Conservation (phyloP, 345 rosid genomes). For the Lepidium sativum region DNA sequence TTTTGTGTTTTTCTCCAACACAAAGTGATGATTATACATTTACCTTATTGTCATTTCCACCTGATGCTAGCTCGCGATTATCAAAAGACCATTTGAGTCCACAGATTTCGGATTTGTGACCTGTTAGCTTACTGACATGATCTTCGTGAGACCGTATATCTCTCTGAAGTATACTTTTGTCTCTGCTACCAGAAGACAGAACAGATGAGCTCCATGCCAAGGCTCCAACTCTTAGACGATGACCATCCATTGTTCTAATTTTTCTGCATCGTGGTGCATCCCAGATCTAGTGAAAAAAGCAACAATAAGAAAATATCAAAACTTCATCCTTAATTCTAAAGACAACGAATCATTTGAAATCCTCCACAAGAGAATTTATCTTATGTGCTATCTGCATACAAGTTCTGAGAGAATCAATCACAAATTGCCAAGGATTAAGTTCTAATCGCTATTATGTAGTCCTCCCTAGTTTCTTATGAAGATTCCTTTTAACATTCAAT, state of each 20-base stretch:
- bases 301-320: too few species aligned
- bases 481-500: not conserved
- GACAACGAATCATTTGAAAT: not conserved
- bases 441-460: not conserved
- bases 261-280: constrained; percentile 76
- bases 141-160: constrained; percentile 78
- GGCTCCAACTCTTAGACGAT: constrained; percentile 86
- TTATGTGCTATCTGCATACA: too few species aligned
- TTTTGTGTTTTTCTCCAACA: not conserved
- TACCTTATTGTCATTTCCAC: constrained; percentile 96
- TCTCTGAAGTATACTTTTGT: constrained; percentile 85
- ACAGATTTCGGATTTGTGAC: constrained; percentile 99
- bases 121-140: constrained; percentile 75
- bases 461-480: not conserved
- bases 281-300: constrained; percentile 57
- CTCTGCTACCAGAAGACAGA: constrained; percentile 94
- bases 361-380: too few species aligned
- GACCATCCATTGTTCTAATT: constrained; percentile 95
- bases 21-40: constrained; percentile 8
- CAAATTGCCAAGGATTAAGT: too few species aligned
- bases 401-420: too few species aligned
- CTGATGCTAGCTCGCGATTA: constrained; percentile 96
- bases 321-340: not conserved
- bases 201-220: constrained; percentile 87
- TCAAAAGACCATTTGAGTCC: constrained; percentile 98